A percentile compares a stretch with the other conserved stretches of the same genome.
Conservation (phyloP, 2,329 filamentous ascomycete genomes). For the Aurifilum marmelostoma region DNA sequence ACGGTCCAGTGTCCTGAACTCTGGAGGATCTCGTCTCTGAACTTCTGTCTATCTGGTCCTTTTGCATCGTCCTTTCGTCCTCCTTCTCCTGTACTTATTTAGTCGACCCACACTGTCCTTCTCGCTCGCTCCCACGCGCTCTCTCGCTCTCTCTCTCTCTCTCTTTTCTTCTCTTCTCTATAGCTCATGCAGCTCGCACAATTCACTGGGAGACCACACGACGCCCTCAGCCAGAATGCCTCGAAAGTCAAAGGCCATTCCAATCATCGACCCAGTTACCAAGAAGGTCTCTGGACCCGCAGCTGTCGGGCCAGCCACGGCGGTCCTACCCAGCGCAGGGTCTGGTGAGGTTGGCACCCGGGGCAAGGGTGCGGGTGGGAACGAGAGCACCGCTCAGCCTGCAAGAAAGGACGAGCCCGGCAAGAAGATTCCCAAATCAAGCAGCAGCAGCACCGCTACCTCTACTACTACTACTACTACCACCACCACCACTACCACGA, state of each 20-base stretch:
- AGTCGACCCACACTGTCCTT: neutral
- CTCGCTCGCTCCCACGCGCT: neutral
- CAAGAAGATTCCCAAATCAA: neutral
- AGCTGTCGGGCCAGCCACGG: neutral
- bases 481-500: neutral
- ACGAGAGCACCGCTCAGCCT: neutral
- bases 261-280: slow-evolving; percentile 13
- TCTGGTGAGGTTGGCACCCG: neutral
- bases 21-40: neutral
- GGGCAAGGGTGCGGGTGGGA: neutral
- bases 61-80: neutral
- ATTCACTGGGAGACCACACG: neutral
- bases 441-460: no score
- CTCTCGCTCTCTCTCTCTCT: neutral
- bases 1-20: neutral
- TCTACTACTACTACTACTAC: no score
- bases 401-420: neutral
- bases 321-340: neutral
- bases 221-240: neutral
- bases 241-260: slow-evolving; percentile 14
- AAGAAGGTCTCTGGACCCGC: neutral
- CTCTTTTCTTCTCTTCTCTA: neutral
- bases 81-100: neutral
- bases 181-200: neutral
- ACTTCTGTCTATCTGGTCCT: neutral